Conservation (phyloP, 176 grass and related monocot species). For the Cenchrus purpureus region DNA sequence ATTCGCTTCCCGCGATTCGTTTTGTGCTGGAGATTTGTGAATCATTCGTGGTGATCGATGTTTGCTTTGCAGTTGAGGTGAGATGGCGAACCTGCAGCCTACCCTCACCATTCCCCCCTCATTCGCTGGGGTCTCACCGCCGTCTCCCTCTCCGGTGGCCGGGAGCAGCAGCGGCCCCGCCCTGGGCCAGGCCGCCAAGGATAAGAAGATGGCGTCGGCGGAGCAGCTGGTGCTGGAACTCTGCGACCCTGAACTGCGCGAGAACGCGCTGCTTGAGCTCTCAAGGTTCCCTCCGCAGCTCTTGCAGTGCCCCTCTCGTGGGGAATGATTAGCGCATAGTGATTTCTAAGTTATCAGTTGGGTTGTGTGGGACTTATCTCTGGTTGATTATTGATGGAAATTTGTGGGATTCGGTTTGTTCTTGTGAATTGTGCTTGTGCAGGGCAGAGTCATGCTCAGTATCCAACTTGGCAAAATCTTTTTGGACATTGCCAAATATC, state of each 20-base stretch:
- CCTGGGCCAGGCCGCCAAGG: conserved; percentile 44
- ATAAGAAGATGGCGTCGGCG: conserved; percentile 84
- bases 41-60: neutral
- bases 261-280: conserved; percentile 96
- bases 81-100: conserved; percentile 78
- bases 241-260: conserved; percentile 88
- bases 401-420: conserved; percentile 13
- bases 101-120: conserved; percentile 58
- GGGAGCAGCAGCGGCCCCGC: conserved; percentile 27
- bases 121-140: conserved; percentile 56
- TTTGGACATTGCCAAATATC: neutral
- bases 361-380: neutral
- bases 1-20: neutral
- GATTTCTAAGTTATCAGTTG: neutral
- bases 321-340: neutral
- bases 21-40: neutral
- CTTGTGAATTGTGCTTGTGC: neutral
- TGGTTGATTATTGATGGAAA: neutral
- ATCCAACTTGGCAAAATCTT: neutral
- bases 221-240: conserved; percentile 96
- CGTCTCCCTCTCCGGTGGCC: conserved; percentile 46
- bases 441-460: neutral
- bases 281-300: conserved; percentile 59
- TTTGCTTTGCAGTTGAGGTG: conserved; percentile 33
- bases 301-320: neutral